Base-by-base conservation (phyloP, 768 basidiomycete species). In the Russula lepida region DNA sequence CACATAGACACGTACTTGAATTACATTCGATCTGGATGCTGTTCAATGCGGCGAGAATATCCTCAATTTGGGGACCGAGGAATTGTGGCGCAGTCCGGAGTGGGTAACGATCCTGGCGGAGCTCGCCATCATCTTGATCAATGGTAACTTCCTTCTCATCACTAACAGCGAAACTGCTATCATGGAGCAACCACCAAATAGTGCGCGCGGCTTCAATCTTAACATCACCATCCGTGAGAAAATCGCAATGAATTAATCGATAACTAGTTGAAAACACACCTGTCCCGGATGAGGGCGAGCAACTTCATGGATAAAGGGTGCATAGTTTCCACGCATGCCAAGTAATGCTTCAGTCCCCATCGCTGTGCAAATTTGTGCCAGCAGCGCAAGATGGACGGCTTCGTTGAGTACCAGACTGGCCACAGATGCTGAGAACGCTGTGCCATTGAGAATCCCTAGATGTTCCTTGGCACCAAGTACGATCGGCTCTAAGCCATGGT, bases 271-370 rank as follows among this genome's bases (percentile, higher is more conserved):
- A 54, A 52, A 52, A 73, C 74, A 47, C 60, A 80, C 81, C 75
- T 92, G 91, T 55, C 91, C 91, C 6, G 88, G 86, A 71, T 94
- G 92, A 7, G 92, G 92, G 11, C 92, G 84, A 17, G 86, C 82
- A 39, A 79, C 74, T 56, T 80, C 78, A 70, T 87, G 84, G 62
- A 94, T 88, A 76, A 94, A 94, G 3, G 86, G 81, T 61, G 84
- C 85, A 68, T 86, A 89, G 0, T 85, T 86, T 13, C 77, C 84
- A 25, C 83, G 83, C 17, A 84, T 79, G 19, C 92, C 92, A 37
- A 83, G 73, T 64, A 93, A 81, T 6, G 90, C 91, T 70, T 94
- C 92, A 5, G 85, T 82, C 17, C 90, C 89, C 80, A 94, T 81
- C 0, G 91, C 91, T 0, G 91, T 93, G 67, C 84, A 80, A 6